Evolutionary conservation across 2,329 filamentous ascomycete genomes (phyloP), one percentile per base, ranked within the genome.

Genomic region (Colletotrichum sp.): DNA sequence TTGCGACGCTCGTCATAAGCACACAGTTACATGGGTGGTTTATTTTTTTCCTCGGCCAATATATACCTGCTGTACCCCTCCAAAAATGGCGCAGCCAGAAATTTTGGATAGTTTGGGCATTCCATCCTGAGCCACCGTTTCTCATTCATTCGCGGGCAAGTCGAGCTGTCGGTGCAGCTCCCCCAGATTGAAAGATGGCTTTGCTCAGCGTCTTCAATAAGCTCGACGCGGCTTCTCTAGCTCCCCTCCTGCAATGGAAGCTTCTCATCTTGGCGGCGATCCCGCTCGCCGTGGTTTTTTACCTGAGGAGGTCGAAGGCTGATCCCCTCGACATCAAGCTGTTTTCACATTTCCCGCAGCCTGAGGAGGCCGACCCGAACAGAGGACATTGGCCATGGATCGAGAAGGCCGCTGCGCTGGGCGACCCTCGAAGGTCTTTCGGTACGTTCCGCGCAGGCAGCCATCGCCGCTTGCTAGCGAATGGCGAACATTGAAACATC

Each of bases 351-450:
- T 74, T 74, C 32, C 72, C 72, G 7, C 67, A 74, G 9, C 72
- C 72, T 6, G 72, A 74, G 52, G 67, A 71, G 49, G 72, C 72
- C 8, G 72, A 74, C 16, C 72, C 67, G 24, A 64, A 71, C 30
- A 70, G 72, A 57, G 72, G 72, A 4, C 72, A 74, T 57, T 74
- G 72, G 72, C 72, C 72, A 57, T 74, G 72, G 72, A 74, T 74
- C 49, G 72, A 74, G 67, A 74, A 74, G 34, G 68, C 72, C 8
- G 67, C 72, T 9, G 67, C 24, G 10, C 60, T 74, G 3, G 72
- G 72, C 16, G 72, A 71, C 49, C 72, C 72, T 18, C 67, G 72
- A n/a, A 71, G 72, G 28, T 69, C 72, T 36, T 74, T 74, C 32
- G 72, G 72, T 74, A 65, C 7, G 72, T 59, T 4, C 8, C 21